Evolutionary conservation across 148 eudicot genomes (phyloP), one percentile per base, ranked within the genome.

Genomic region (Talinum fruticosum): DNA sequence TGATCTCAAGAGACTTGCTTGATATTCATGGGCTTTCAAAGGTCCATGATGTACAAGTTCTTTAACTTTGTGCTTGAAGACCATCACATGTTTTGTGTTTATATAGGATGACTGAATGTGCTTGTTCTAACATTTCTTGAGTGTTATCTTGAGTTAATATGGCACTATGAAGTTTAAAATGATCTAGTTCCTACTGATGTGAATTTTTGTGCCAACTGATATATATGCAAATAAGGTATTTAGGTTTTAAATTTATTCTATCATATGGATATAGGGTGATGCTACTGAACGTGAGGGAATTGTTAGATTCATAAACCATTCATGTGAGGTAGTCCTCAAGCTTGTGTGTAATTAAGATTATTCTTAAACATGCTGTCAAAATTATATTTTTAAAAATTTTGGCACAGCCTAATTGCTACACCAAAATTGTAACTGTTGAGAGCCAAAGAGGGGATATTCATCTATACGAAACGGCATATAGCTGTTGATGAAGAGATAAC

Each of bases 241-340:
- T 21, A 54, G 6, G 54, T 18, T 49, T 49, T 49, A 12, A n/a
- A n/a, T 61, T 19, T 62, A 2, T 30, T 74, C 47, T 74, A 49
- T 37, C 67, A 75, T 66, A 18, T 72, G 28, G 44, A 2, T 86
- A 81, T 82, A 96, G 99, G 99, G 93, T 84, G 97, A 96, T 87
- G 99, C 99, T 62, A 96, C 99, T 24, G 93, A 91, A 82, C 93
- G 99, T 76, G 99, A 98, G 76, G 99, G 99, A n/a, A 86, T 96
- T 84, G 99, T 98, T 71, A 91, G 99, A 85, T 96, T 96, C 78
- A 84, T 96, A 80, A 96, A 96, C 87, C 99, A 96, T 86, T 96
- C 99, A 30, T 96, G 99, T 75, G 98, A 96, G 99, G 99, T 96
- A 87, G 66, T 66, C 64, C 28, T 33, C 34, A 8, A 53, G 15